These are phyloP conservation scores for Carex cristatella DNA, from an alignment of 176 grass and related monocot species.

Conservation along the genomic window DNA sequence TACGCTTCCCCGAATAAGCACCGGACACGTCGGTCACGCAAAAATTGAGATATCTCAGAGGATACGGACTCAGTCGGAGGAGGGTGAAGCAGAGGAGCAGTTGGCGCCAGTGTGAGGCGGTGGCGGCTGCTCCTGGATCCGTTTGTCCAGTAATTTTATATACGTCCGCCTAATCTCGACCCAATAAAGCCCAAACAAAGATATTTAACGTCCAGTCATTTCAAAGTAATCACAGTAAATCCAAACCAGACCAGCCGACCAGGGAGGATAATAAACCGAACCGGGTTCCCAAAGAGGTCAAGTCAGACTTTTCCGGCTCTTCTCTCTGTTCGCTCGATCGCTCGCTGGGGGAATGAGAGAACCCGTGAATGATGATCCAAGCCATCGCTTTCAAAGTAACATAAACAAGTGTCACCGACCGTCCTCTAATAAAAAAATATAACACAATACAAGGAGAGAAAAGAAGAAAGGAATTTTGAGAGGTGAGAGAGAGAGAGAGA, in stretches of 20 bases:
- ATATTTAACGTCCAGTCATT: background rate
- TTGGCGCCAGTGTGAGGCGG: conserved; percentile 12
- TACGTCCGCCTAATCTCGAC: background rate
- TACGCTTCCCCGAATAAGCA: too few species aligned
- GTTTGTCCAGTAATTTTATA: too few species aligned
- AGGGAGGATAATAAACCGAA: background rate
- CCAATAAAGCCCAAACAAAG: background rate
- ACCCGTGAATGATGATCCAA: background rate
- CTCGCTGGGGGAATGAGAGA: background rate
- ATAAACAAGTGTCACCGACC: background rate
- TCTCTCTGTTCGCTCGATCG: background rate
- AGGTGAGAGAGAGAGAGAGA: background rate
- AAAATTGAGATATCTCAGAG: too few species aligned
- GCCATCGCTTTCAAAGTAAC: background rate
- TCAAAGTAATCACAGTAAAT: background rate
- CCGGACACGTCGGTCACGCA: too few species aligned
- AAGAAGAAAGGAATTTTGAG: background rate
- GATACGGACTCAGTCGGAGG: background rate
- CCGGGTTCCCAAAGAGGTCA: background rate
- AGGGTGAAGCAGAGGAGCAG: conserved; percentile 16
- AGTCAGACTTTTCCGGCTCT: background rate
- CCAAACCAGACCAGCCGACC: background rate
- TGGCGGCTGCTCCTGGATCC: background rate
- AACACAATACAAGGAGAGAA: background rate
- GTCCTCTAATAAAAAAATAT: background rate